phyloP scores from a whole-genome alignment of 768 basidiomycete genomes.

The Cantharellus cinnabarinus region DNA sequence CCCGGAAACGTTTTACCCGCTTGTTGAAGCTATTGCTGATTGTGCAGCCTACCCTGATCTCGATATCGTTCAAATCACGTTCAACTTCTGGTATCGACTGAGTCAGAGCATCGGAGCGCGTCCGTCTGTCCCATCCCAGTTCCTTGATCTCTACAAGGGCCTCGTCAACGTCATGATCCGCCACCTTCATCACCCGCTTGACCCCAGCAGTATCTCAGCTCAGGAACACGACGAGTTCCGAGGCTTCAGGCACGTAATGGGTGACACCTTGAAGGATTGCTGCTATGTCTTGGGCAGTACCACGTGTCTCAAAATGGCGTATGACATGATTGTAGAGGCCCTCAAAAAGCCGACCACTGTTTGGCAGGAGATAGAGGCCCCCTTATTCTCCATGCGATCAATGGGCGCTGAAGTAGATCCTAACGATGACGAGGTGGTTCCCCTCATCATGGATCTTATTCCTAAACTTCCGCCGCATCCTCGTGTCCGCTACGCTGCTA shows the following conservation, averaged over 20 bases:
- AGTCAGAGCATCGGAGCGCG: constrained; percentile 75
- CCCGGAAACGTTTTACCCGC: constrained; percentile 79
- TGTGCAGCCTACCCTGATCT: constrained; percentile 86
- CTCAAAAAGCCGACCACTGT: constrained; percentile 39
- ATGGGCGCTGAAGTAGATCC: constrained; percentile 91
- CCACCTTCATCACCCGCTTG: constrained; percentile 80
- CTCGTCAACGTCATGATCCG: constrained; percentile 73
- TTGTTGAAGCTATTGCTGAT: constrained; percentile 84
- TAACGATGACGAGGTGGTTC: constrained; percentile 65
- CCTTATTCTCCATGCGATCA: constrained; percentile 89
- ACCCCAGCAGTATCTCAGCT: constrained; percentile 38
- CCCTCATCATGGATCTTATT: constrained; percentile 88
- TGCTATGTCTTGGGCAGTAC: constrained; percentile 83
- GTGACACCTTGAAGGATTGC: constrained; percentile 96
- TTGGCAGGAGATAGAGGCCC: constrained; percentile 97
- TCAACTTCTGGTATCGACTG: constrained; percentile 96
- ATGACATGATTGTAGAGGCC: constrained; percentile 58
- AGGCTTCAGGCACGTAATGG: constrained; percentile 92
- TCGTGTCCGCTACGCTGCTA: constrained; percentile 81
- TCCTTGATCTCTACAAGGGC: constrained; percentile 62
- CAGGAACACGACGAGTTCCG: constrained; percentile 91
- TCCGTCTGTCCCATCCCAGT: constrained; percentile 46
- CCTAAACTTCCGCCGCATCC: constrained; percentile 80
- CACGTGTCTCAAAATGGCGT: constrained; percentile 58
- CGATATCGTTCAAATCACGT: constrained; percentile 93